Conservation (phyloP, 2,329 filamentous ascomycete genomes). For the Cladophialophora yegresii region DNA sequence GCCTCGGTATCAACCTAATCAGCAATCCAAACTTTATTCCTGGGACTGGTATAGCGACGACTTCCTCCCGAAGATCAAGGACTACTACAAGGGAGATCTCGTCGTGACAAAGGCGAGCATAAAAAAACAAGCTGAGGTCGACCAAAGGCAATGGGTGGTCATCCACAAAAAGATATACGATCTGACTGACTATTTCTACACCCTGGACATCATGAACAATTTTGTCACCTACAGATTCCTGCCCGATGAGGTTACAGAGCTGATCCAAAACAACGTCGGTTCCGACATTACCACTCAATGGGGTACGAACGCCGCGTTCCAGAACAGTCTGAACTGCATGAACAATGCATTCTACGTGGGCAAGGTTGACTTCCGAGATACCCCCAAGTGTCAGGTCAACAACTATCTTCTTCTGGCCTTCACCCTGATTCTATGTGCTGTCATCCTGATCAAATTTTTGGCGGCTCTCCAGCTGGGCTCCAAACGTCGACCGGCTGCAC, state of each 20-base stretch:
- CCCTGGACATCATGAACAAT: conserved; percentile 61
- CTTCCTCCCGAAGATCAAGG: conserved; percentile 77
- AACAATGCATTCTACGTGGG: conserved; percentile 82
- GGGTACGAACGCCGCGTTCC: conserved; percentile 54
- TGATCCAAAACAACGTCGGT: conserved; percentile 77
- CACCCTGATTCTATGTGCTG: conserved; percentile 75
- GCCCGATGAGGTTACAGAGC: conserved; percentile 63
- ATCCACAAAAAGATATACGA: conserved; percentile 80
- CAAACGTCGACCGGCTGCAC: conserved; percentile 81
- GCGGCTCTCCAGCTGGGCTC: conserved; percentile 90
- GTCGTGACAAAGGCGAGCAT: conserved; percentile 68
- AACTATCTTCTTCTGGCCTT: conserved; percentile 88
- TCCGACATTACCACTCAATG: conserved; percentile 71
- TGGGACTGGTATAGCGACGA: conserved; percentile 73
- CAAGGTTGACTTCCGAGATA: conserved; percentile 78
- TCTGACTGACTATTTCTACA: conserved; percentile 87
- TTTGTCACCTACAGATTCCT: conserved; percentile 68
- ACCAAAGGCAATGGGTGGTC: conserved; percentile 76
- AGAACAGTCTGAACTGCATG: conserved; percentile 75
- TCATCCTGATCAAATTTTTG: conserved; percentile 86
- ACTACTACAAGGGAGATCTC: conserved; percentile 84
- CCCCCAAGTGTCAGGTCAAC: conserved; percentile 77
- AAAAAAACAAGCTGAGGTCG: conserved; percentile 64
- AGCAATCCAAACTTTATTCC: conserved; percentile 60
- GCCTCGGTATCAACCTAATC: conserved; percentile 55